Base-by-base conservation (phyloP, 805 yeast genomes). In the Lachancea mirantina region DNA sequence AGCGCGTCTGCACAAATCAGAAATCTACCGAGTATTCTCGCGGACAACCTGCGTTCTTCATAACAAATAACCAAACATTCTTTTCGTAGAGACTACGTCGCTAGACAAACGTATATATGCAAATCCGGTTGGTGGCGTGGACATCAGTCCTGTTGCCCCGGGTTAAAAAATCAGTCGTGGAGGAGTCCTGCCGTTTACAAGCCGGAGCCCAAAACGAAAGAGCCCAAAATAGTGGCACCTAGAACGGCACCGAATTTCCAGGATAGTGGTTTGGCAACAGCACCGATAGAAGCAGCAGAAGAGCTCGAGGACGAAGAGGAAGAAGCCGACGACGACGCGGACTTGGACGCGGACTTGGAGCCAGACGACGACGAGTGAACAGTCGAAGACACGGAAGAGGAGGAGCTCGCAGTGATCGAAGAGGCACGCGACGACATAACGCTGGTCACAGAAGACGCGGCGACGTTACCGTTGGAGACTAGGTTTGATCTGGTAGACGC, bases 171-270 rank as follows among this genome's bases (percentile, higher is more conserved):
- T n/a, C n/a, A n/a, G n/a, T n/a, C n/a, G n/a, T n/a, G n/a, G n/a
- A n/a, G n/a, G n/a, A n/a, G n/a, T n/a, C n/a, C 20, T 16, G 14
- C 14, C 5, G 30, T 35, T 53, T 50, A 52, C 38, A 54, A 34
- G 30, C 57, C 55, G 25, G 57, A 32, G 39, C 60, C 56, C 33
- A 60, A 44, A 28, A 61, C 48, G 42, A 59, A 53, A 34, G 67
- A 62, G 31, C 63, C 59, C 26, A 56, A 61, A 40, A 62, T 47
- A 31, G 59, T 49, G 30, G 61, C 63, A 47, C 62, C 64, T 39
- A 62, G 42, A 22, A 59, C 61, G 19, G 53, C 49, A 50, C 64
- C 66, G 39, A 57, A 51, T 42, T 64, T 57, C 70, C 70, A 56
- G 32, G 61, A 51, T 34, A 57, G 32, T 41, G 62, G 63, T 49